Percentiles rank a stretch among this genome's conserved stretches.
Conservation (phyloP, 768 basidiomycete species). For the Omphalotus guepiniiformis region DNA sequence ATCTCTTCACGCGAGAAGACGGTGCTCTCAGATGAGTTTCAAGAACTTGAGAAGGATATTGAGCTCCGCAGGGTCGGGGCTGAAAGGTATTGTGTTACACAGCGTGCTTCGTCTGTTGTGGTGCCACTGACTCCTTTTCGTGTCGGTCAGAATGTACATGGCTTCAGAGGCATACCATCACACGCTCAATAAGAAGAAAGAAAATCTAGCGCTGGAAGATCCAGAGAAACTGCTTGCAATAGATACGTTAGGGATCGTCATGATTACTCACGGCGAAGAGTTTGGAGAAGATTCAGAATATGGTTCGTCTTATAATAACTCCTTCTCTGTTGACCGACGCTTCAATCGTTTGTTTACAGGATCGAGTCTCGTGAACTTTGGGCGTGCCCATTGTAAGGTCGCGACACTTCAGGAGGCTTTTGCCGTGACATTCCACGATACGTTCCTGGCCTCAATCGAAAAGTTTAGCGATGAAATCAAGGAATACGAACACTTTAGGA, state of each 20-base stretch:
- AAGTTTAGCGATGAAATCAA: conserved; percentile 70
- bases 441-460: conserved; percentile 65
- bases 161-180: conserved; percentile 72
- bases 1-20: conserved; percentile 84
- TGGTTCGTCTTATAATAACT: conserved; percentile 34
- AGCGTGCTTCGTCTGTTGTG: no score
- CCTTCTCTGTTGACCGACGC: neutral
- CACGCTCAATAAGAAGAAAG: conserved; percentile 71
- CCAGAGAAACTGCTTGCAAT: conserved; percentile 70
- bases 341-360: conserved; percentile 35
- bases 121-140: no score
- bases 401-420: conserved; percentile 84
- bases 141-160: conserved; percentile 63
- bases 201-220: conserved; percentile 56
- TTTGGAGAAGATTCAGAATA: conserved; percentile 73
- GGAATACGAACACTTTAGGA: conserved; percentile 75
- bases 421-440: conserved; percentile 67
- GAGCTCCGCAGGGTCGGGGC: conserved; percentile 75
- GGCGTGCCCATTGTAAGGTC: conserved; percentile 80
- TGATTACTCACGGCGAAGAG: conserved; percentile 83
- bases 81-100: conserved; percentile 49
- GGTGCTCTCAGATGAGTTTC: conserved; percentile 71
- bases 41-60: conserved; percentile 78
- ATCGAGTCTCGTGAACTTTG: conserved; percentile 66
- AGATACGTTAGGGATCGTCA: conserved; percentile 79